These are phyloP conservation scores for Amauroascus niger DNA, from an alignment of 2,329 filamentous ascomycete species.

Conservation along the genomic window DNA sequence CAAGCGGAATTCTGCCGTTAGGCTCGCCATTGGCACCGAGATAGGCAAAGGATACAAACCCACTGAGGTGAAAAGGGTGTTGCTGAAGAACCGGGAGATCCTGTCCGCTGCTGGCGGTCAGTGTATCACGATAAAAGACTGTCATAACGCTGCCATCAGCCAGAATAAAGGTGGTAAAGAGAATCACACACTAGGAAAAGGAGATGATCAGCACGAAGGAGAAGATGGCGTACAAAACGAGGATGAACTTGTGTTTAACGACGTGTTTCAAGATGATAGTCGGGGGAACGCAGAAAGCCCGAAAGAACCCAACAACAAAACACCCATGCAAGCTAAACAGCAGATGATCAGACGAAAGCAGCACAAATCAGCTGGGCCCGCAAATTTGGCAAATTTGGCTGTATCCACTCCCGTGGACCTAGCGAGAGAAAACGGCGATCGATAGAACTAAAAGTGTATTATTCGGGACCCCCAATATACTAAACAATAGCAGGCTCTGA, in stretches of 20 bases:
- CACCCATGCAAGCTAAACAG: not conserved
- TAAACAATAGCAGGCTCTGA: not conserved
- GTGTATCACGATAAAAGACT: conserved; percentile 9
- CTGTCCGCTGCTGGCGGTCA: conserved; percentile 3
- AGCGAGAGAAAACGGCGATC: not conserved
- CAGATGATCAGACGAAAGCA: not conserved
- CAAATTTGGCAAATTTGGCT: not conserved
- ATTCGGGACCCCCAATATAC: not conserved
- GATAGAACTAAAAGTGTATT: not conserved
- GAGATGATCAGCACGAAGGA: not conserved
- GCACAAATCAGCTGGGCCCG: not conserved
- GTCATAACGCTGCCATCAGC: conserved; percentile 7
- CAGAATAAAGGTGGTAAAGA: conserved; percentile 3
- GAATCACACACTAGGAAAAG: not conserved
- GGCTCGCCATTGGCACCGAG: conserved; percentile 5
- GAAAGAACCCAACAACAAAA: not conserved
- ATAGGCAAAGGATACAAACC: conserved; percentile 10
- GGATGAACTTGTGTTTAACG: conserved; percentile 3
- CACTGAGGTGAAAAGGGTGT: conserved; percentile 9
- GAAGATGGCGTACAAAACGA: conserved; percentile 1
- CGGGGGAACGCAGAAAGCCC: not conserved
- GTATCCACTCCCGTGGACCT: not conserved
- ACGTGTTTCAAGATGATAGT: not conserved
- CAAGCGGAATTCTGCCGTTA: conserved; percentile 8
- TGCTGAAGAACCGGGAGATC: conserved; percentile 4